Percentiles rank a stretch among this genome's conserved stretches.
phyloP scores from a whole-genome alignment of 2,329 filamentous ascomycete genomes.

The Scopulariopsis brevicaulis region DNA sequence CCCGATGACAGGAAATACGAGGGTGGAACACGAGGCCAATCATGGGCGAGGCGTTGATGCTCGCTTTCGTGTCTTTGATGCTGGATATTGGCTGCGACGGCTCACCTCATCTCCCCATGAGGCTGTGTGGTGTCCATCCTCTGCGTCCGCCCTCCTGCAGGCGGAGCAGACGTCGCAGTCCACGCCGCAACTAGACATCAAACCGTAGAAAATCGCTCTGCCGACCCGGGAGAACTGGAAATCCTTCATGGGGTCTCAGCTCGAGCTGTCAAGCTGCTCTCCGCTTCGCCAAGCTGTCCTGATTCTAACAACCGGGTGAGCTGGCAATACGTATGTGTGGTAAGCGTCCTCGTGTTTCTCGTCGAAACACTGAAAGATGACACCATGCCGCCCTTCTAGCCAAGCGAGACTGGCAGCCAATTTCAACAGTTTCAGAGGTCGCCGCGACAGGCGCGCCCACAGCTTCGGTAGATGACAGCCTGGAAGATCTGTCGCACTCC shows the following conservation, averaged over 20 bases:
- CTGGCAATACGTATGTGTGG: too few relatives aligned
- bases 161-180: not conserved
- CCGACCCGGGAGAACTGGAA: too few relatives aligned
- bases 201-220: too few relatives aligned
- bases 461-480: not conserved
- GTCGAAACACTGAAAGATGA: not conserved
- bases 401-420: not conserved
- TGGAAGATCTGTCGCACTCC: too few relatives aligned
- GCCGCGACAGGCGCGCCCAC: not conserved
- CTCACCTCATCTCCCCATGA: not conserved
- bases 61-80: not conserved
- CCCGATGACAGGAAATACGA: not conserved
- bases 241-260: too few relatives aligned
- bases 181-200: not conserved
- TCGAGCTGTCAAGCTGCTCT: not conserved
- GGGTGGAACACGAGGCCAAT: not conserved
- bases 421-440: not conserved
- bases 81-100: not conserved
- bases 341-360: not conserved
- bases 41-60: not conserved
- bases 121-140: not conserved
- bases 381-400: not conserved
- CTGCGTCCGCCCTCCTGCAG: not conserved
- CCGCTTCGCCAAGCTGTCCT: too few relatives aligned
- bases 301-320: too few relatives aligned